Evolutionary conservation across 495 filamentous ascomycete genomes (phyloP), one percentile per base, ranked within the genome.

Genomic region (Hypomontagnella submonticulosa): DNA sequence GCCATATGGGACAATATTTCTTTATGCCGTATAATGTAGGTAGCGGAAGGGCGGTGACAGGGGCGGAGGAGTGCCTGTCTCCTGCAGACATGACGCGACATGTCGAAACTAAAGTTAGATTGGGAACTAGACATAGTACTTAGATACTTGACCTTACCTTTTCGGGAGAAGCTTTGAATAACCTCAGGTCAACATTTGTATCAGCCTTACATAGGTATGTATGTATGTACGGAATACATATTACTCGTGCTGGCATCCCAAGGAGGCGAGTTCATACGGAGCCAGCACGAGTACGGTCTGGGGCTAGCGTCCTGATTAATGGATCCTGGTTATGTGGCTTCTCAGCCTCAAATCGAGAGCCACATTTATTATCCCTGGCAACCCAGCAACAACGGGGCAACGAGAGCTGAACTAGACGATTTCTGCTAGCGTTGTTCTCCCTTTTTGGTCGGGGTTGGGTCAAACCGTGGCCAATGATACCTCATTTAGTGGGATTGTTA

Each of bases 321-420:
- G n/a, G n/a, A n/a, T 37, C 55, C 41, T 48, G 52, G 11, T 6
- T 13, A 5, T 60, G 56, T 66, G 57, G 63, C 56, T 56, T 50
- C 30, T 61, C 51, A 66, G 57, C 57, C 57, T 66, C 56, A 66
- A 37, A 42, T 36, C 9, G 4, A 16, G 62, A 47, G 18, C 34
- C 62, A 60, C 55, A 43, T 44, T 33, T 12, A 32, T 57, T 46
- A 53, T 43, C 58, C 59, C 49, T 59, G 32, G 59, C 54, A 63
- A 68, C 59, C 49, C 54, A 19, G 59, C 54, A 63, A 68, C 65
- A 37, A 44, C 59, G 36, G 59, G 51, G 65, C 65, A 68, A 68
- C 65, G 41, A 56, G 34, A 50, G 58, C 48, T 37, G 12, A 40
- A 51, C n/a, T 46, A 5, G 5, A 2, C 10, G 9, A 30, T 5